Evolutionary conservation across 1,284 basidiomycete species (phyloP).

Genomic region (Laetiporus sulphureus): DNA sequence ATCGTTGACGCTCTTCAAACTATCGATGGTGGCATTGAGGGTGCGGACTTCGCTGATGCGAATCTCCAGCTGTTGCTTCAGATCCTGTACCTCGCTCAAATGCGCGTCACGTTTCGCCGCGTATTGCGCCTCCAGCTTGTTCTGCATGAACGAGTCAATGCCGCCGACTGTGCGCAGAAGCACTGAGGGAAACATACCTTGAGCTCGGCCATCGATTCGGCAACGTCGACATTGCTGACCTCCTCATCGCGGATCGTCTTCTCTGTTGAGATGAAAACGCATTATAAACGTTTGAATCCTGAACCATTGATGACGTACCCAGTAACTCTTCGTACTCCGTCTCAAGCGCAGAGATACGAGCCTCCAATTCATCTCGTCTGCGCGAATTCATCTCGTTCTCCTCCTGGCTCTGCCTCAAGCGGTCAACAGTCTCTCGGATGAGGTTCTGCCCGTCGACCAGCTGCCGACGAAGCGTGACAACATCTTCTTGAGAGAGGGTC

Average conservation of each 20-base stretch:
- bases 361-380: constrained; percentile 85
- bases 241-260: constrained; percentile 84
- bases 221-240: constrained; percentile 71
- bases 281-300: constrained; percentile 12
- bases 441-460: constrained; percentile 85
- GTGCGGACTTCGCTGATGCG: constrained; percentile 82
- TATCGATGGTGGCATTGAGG: constrained; percentile 84
- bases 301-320: constrained; percentile 41
- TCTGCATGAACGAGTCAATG: constrained; percentile 36
- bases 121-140: constrained; percentile 93
- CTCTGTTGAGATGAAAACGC: constrained; percentile 51
- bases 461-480: constrained; percentile 78
- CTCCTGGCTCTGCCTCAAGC: constrained; percentile 85
- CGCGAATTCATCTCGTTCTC: constrained; percentile 85
- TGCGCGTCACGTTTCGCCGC: constrained; percentile 89
- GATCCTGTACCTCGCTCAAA: constrained; percentile 79
- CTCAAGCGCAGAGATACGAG: constrained; percentile 76
- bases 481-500: constrained; percentile 67
- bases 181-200: constrained; percentile 52
- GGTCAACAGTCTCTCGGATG: constrained; percentile 85
- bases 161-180: constrained; percentile 4
- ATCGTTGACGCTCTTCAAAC: constrained; percentile 94
- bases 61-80: constrained; percentile 89
- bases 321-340: constrained; percentile 95
- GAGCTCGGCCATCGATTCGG: constrained; percentile 82